Evolutionary conservation across 2,329 filamentous ascomycete species (phyloP), one percentile per base, ranked within the genome.

Genomic region (Alternaria arbusti): DNA sequence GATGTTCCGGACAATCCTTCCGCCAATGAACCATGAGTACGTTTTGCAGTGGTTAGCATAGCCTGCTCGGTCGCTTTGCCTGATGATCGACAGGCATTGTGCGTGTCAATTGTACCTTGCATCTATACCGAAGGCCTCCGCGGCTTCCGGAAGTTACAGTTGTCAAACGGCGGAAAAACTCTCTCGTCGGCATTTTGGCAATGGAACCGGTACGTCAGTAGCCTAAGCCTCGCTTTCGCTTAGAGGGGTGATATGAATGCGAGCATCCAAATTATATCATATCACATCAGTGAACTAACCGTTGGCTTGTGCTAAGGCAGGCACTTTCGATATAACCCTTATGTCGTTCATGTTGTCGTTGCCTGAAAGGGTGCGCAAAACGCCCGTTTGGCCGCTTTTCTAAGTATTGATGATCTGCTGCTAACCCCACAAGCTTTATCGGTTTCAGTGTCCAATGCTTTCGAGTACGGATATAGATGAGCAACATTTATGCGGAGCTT

Each of bases 41-140:
- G 45, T 59, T 32, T 46, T 51, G 30, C 22, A 43, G 23, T 47
- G 15, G 56, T 30, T 17, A 15, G 56, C 40, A 59, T 54, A 17
- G 25, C 32, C 30, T 47, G 49, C 49, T 44, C 54, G 23, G 44
- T 57, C 25, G 43, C 43, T 50, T 28, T 47, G 59, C 40, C 20
- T 46, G 49, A 62, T 62, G 55, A 62, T 62, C 55, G 47, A 54
- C 59, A 45, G 49, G 28, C 43, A 49, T 59, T 50, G 59, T 52
- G 57, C 59, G 22, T 32, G 30, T 32, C 28, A 26, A 43, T n/a
- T 59, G 59, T 62, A 63, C 55, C 56, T 63, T 59, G 60, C 55
- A 63, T 52, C 52, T 59, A 47, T 44, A 51, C 49, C 43, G n/a
- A 49, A 59, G 32, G 32, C 28, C 44, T 63, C 60, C 60, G 60